phyloP scores from a whole-genome alignment of 1,139 yeast genomes.

The Taiozyma sp. region DNA sequence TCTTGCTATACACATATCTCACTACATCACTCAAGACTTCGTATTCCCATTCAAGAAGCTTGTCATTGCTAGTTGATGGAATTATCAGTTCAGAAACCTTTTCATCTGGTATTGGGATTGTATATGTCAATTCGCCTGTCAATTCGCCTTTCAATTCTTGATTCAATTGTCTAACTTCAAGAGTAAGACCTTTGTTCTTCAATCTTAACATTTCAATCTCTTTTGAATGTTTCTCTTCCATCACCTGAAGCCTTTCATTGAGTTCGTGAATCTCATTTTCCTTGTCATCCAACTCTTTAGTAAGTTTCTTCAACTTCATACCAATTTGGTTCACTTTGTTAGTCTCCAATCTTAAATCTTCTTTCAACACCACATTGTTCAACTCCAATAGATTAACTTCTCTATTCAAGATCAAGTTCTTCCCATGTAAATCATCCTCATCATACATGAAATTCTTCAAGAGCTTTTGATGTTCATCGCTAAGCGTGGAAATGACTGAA shows the following conservation, averaged over 20 bases:
- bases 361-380: conserved; percentile 10
- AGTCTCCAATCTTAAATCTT: neutral
- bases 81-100: no score
- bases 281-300: neutral
- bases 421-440: conserved; percentile 11
- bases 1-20: no score
- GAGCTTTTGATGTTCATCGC: conserved; percentile 11
- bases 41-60: no score
- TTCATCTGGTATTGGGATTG: neutral
- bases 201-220: no score
- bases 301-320: neutral
- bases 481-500: conserved; percentile 11
- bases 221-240: no score
- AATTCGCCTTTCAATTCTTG: no score
- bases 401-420: conserved; percentile 13
- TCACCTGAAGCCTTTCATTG: no score
- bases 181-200: no score
- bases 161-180: neutral
- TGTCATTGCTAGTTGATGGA: no score
- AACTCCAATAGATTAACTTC: conserved; percentile 8
- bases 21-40: no score
- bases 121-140: no score
- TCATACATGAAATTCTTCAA: conserved; percentile 14
- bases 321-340: neutral
- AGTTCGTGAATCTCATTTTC: neutral